Conservation (phyloP, 139 green algal genomes). For the Coccomyxa sp. region DNA sequence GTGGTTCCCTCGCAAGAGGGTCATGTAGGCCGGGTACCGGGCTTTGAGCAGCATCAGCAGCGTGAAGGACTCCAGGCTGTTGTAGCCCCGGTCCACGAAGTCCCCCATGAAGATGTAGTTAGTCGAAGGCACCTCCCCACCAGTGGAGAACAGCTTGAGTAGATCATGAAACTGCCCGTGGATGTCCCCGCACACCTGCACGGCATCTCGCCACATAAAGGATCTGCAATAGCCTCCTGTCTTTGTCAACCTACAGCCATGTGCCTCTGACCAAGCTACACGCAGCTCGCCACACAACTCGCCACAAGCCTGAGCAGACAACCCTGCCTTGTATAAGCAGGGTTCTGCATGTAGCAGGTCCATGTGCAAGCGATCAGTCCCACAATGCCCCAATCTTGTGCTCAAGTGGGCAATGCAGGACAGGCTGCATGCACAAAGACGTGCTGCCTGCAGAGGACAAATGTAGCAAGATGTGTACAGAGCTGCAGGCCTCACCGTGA, state of each 20-base stretch:
- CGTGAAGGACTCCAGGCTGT: constrained; percentile 97
- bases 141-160: constrained; percentile 95
- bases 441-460: too few relatives aligned
- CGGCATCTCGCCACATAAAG: background rate
- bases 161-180: constrained; percentile 99
- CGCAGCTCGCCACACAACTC: too few relatives aligned
- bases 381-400: too few relatives aligned
- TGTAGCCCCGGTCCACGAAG: constrained; percentile 99
- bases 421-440: background rate
- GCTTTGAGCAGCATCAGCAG: constrained; percentile 97
- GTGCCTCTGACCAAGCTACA: too few relatives aligned
- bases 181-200: constrained; percentile 97
- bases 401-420: background rate
- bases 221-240: background rate
- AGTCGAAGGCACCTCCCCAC: constrained; percentile 88
- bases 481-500: constrained; percentile 69
- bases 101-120: constrained; percentile 99
- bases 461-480: too few relatives aligned
- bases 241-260: too few relatives aligned
- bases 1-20: constrained; percentile 96
- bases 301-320: too few relatives aligned
- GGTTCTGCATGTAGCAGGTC: background rate
- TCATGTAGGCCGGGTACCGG: constrained; percentile 90
- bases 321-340: too few relatives aligned
- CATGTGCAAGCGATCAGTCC: background rate